These are phyloP conservation scores for Salix caprea DNA, from an alignment of 345 rosid genomes.

Conservation along the genomic window DNA sequence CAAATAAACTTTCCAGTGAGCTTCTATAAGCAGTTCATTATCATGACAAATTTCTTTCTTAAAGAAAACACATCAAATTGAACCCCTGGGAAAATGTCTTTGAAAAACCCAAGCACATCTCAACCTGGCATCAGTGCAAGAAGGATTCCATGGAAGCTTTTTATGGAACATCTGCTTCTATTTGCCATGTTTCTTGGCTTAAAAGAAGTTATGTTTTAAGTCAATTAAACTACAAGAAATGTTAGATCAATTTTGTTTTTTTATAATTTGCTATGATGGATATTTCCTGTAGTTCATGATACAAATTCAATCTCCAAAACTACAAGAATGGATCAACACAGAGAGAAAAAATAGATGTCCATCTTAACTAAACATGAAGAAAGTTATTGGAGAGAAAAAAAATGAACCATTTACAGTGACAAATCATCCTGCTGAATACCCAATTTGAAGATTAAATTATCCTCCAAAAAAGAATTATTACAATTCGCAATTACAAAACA, in stretches of 20 bases:
- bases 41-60: background rate
- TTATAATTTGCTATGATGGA: background rate
- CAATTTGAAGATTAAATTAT: background rate
- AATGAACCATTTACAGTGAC: background rate
- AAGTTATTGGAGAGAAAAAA: background rate
- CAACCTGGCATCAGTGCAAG: background rate
- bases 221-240: background rate
- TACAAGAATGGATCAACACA: background rate
- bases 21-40: slow-evolving; percentile 1
- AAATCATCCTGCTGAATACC: background rate
- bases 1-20: slow-evolving; percentile 20
- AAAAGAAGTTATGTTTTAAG: background rate
- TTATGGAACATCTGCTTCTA: background rate
- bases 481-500: background rate
- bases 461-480: background rate
- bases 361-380: background rate
- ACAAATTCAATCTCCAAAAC: background rate
- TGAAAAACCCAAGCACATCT: background rate
- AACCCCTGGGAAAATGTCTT: background rate
- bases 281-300: background rate
- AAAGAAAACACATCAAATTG: background rate
- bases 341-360: background rate
- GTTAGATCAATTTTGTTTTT: background rate
- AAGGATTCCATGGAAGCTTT: background rate
- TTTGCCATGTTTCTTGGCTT: background rate